phyloP scores from a whole-genome alignment of 306 rosid species.

The Neltuma alba region DNA sequence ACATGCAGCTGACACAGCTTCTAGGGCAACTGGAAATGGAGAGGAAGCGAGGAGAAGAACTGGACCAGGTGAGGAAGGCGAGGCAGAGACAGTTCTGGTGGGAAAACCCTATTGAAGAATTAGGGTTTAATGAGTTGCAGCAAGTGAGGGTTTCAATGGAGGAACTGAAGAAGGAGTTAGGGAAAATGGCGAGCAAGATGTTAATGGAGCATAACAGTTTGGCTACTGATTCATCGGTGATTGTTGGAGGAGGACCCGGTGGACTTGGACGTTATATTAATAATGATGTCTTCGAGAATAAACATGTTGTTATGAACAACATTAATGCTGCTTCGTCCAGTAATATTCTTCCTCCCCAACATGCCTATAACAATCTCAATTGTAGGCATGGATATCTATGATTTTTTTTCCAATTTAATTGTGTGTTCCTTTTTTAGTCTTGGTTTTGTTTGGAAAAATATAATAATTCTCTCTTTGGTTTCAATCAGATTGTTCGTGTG shows the following conservation, averaged over 20 bases:
- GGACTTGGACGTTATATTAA: conserved; percentile 30
- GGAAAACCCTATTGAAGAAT: conserved; percentile 57
- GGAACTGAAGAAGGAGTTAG: conserved; percentile 55
- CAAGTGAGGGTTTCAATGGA: conserved; percentile 50
- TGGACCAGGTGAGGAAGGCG: conserved; percentile 46
- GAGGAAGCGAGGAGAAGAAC: conserved; percentile 53
- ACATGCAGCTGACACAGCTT: conserved; percentile 48
- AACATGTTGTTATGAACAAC: conserved; percentile 1
- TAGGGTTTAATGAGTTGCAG: conserved; percentile 46
- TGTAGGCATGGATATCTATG: conserved; percentile 46
- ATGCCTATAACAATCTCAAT: conserved; percentile 44
- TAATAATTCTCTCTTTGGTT: no score
- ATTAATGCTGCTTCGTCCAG: conserved; percentile 22
- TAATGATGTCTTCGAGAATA: conserved; percentile 33
- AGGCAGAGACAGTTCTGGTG: conserved; percentile 59
- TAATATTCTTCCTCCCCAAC: conserved; percentile 6
- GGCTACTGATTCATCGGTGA: conserved; percentile 4
- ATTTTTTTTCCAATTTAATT: background rate
- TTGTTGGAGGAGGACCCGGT: conserved; percentile 11
- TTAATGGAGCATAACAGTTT: conserved; percentile 31
- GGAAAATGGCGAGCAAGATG: conserved; percentile 43
- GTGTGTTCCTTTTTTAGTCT: background rate
- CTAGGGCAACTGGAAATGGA: conserved; percentile 53
- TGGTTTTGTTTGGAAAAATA: conserved; percentile 27
- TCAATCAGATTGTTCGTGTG: no score